phyloP scores from a whole-genome alignment of 2,329 filamentous ascomycete genomes.

The Canariomyces notabilis region DNA sequence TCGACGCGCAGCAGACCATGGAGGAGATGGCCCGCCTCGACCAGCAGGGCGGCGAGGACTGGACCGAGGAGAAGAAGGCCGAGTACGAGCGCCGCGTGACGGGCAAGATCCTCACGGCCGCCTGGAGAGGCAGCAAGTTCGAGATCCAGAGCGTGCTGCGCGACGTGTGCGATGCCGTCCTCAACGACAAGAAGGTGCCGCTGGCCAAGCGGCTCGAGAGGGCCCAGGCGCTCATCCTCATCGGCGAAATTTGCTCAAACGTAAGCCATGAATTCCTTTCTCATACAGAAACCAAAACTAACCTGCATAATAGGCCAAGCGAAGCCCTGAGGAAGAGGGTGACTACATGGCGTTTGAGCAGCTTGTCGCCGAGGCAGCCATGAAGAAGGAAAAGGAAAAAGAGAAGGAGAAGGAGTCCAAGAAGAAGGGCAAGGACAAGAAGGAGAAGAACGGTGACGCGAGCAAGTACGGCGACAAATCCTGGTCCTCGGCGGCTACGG shows the following conservation, averaged over 20 bases:
- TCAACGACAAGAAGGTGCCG: constrained; percentile 73
- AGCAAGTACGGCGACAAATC: constrained; percentile 16
- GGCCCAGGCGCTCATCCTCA: constrained; percentile 80
- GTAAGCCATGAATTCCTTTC: constrained; percentile 43
- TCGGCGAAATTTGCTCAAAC: constrained; percentile 84
- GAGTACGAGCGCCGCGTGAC: constrained; percentile 96
- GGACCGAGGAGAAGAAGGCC: constrained; percentile 94
- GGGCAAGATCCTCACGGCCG: constrained; percentile 94
- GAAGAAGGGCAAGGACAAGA: constrained; percentile 54
- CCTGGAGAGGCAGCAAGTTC: constrained; percentile 94
- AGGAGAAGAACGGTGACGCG: constrained; percentile 26
- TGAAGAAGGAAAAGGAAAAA: constrained; percentile 74
- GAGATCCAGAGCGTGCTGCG: constrained; percentile 95
- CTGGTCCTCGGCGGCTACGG: constrained; percentile 24
- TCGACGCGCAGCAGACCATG: constrained; percentile 96
- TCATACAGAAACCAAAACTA: constrained; percentile 1
- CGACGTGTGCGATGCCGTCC: constrained; percentile 85
- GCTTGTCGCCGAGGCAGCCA: constrained; percentile 90
- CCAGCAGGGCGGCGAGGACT: constrained; percentile 90
- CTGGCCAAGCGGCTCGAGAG: constrained; percentile 83
- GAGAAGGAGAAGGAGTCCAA: constrained; percentile 66
- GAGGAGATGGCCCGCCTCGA: constrained; percentile 98
- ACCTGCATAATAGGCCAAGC: constrained; percentile 59
- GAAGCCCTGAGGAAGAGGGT: constrained; percentile 91
- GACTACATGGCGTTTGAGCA: constrained; percentile 99